Evolutionary conservation across 2,329 filamentous ascomycete species (phyloP).

Genomic region (Teratosphaeria viscida): DNA sequence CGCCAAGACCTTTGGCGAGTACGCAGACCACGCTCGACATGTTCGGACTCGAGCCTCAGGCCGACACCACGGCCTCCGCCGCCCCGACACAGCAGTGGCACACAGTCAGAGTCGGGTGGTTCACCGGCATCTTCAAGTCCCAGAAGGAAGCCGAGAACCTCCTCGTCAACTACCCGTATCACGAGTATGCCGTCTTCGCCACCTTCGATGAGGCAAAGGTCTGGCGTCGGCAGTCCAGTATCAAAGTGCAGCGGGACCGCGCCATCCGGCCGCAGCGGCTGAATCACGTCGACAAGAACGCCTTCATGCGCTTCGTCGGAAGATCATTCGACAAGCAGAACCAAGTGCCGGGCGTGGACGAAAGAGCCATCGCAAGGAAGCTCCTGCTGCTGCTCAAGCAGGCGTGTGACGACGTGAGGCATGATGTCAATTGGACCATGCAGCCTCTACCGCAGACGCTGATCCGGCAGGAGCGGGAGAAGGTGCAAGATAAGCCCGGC

Average conservation of each 20-base stretch:
- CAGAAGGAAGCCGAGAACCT: conserved; percentile 1
- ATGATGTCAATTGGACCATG: conserved; percentile 1
- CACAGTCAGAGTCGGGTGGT: conserved; percentile 3
- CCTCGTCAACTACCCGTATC: conserved; percentile 1
- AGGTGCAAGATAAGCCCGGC: neutral
- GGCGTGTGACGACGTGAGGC: neutral
- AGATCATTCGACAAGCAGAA: neutral
- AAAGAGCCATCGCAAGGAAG: conserved; percentile 1
- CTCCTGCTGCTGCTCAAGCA: neutral
- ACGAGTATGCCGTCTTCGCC: neutral
- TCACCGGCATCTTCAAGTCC: conserved; percentile 1
- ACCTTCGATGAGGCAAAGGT: neutral
- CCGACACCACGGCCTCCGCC: neutral
- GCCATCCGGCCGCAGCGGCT: neutral
- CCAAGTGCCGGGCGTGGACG: neutral
- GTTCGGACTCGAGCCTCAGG: neutral
- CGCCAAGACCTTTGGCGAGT: neutral
- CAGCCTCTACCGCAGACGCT: conserved; percentile 2
- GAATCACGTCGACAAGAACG: neutral
- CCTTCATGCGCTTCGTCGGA: conserved; percentile 1
- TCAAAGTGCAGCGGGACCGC: neutral
- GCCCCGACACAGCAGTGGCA: neutral
- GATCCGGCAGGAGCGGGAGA: neutral
- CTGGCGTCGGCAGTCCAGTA: conserved; percentile 1
- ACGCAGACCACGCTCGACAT: neutral